phyloP scores from a whole-genome alignment of 305 asterid species.

The Stenogyne calaminthoides region DNA sequence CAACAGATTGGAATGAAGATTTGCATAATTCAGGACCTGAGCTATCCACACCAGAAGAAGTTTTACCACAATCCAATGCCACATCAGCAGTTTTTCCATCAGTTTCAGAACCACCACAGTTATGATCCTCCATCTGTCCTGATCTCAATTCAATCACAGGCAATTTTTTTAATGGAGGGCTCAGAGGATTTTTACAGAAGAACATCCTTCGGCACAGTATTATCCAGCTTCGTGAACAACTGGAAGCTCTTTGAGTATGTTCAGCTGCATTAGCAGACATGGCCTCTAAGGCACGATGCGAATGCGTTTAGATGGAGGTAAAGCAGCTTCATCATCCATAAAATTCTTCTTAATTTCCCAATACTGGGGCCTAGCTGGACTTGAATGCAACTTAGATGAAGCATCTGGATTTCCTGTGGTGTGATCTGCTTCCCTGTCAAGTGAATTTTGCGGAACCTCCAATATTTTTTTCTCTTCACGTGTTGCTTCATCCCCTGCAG shows the following conservation, averaged over 20 bases:
- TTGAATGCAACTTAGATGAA: conserved; percentile 39
- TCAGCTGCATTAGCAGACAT: conserved; percentile 97
- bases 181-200: conserved; percentile 41
- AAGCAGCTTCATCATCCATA: conserved; percentile 83
- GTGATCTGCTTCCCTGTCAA: conserved; percentile 36
- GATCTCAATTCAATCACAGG: conserved; percentile 37
- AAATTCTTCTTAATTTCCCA: conserved; percentile 59
- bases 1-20: conserved; percentile 31
- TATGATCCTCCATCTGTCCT: conserved; percentile 33
- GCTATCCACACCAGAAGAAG: conserved; percentile 32
- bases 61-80: conserved; percentile 31
- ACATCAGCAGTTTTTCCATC: conserved; percentile 32
- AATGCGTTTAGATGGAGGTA: conserved; percentile 97
- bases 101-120: conserved; percentile 32
- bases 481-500: conserved; percentile 45
- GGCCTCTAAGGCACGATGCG: conserved; percentile 96
- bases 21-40: conserved; percentile 37
- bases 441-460: conserved; percentile 47
- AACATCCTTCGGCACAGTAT: conserved; percentile 35
- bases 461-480: conserved; percentile 43
- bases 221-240: conserved; percentile 38
- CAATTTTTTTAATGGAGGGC: conserved; percentile 35
- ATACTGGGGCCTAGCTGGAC: conserved; percentile 44
- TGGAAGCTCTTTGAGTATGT: conserved; percentile 51
- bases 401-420: conserved; percentile 31